phyloP scores from a whole-genome alignment of 306 rosid species.

The Cercis canadensis region DNA sequence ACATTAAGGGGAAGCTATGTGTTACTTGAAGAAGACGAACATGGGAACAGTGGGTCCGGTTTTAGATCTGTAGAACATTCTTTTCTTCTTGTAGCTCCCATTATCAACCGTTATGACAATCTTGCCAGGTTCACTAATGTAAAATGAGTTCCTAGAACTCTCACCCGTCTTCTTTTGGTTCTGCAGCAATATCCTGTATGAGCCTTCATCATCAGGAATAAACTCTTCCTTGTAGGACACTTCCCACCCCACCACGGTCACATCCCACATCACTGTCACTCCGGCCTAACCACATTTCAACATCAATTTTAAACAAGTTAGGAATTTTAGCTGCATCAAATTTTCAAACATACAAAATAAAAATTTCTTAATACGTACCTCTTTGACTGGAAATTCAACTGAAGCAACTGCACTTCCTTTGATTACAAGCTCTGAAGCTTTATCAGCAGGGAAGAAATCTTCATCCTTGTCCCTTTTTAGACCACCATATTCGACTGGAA shows the following conservation, averaged over 20 bases:
- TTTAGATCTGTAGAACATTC: slow-evolving; percentile 66
- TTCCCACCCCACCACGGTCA: slow-evolving; percentile 86
- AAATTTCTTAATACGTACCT: slow-evolving; percentile 49
- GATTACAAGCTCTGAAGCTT: slow-evolving; percentile 51
- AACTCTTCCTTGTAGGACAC: slow-evolving; percentile 89
- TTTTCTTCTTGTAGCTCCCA: slow-evolving; percentile 66
- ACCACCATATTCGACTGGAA: slow-evolving; percentile 81
- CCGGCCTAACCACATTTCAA: slow-evolving; percentile 51
- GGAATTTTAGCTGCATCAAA: slow-evolving; percentile 9
- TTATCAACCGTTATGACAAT: slow-evolving; percentile 70
- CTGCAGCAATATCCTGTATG: slow-evolving; percentile 69
- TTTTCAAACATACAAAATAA: background rate
- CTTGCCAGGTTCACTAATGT: slow-evolving; percentile 85
- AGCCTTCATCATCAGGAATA: slow-evolving; percentile 86
- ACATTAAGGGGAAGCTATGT: background rate
- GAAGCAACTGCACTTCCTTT: slow-evolving; percentile 46
- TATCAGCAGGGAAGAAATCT: slow-evolving; percentile 65
- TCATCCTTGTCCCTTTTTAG: slow-evolving; percentile 69
- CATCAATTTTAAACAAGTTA: background rate
- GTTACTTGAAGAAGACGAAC: slow-evolving; percentile 48
- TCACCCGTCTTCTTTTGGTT: slow-evolving; percentile 65
- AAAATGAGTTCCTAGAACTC: slow-evolving; percentile 75
- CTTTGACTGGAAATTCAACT: slow-evolving; percentile 60
- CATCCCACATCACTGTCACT: slow-evolving; percentile 83
- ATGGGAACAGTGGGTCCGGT: slow-evolving; percentile 68